These are phyloP conservation scores for Lumnitzera littorea DNA, from an alignment of 345 rosid genomes.

Conservation along the genomic window DNA sequence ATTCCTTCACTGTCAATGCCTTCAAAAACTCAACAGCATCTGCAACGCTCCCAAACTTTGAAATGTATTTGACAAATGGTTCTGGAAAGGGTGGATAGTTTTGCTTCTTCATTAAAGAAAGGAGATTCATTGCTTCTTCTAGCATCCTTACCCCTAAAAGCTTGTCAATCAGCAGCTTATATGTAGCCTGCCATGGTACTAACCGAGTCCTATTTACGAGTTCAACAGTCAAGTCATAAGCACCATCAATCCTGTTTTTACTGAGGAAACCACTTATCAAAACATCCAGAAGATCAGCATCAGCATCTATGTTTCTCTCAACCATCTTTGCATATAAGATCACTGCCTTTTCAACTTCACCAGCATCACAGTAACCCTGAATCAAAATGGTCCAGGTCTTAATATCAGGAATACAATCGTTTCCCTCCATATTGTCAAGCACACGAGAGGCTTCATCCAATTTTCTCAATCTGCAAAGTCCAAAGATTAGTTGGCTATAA, in stretches of 20 bases:
- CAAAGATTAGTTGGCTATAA: constrained; percentile 75
- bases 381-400: constrained; percentile 92
- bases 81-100: constrained; percentile 50
- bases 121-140: constrained; percentile 70
- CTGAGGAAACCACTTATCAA: constrained; percentile 54
- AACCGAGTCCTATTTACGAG: constrained; percentile 41
- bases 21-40: constrained; percentile 63
- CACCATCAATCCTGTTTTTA: constrained; percentile 58
- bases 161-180: constrained; percentile 54
- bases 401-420: constrained; percentile 57
- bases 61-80: constrained; percentile 53
- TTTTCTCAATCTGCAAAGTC: constrained; percentile 75
- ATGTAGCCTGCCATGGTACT: constrained; percentile 83
- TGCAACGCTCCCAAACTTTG: constrained; percentile 63
- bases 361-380: constrained; percentile 66
- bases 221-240: constrained; percentile 46
- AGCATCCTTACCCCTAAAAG: constrained; percentile 57
- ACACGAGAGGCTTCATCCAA: constrained; percentile 61
- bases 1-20: constrained; percentile 49
- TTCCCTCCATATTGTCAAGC: constrained; percentile 58
- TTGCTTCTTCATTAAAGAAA: constrained; percentile 58
- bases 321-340: constrained; percentile 50
- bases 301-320: constrained; percentile 41
- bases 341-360: constrained; percentile 54
- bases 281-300: constrained; percentile 61